A percentile compares a stretch with the other conserved stretches of the same genome.
phyloP scores from a whole-genome alignment of 305 asterid species.

The Nicotiana rustica region DNA sequence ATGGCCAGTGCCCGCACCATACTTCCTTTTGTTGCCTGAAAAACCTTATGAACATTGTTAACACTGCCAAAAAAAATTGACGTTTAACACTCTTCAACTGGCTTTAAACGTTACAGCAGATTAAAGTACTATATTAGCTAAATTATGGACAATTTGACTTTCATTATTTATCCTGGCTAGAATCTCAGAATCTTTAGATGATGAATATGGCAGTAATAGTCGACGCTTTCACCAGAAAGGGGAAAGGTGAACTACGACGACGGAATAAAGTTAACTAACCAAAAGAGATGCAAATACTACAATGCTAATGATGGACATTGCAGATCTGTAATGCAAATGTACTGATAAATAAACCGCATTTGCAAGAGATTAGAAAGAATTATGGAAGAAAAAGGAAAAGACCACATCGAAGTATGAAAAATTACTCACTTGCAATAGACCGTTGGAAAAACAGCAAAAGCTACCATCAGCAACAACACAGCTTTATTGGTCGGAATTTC shows the following conservation, averaged over 20 bases:
- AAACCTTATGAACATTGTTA: slow-evolving; percentile 74
- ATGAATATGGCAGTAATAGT: neutral
- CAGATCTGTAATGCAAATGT: neutral
- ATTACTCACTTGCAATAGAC: slow-evolving; percentile 78
- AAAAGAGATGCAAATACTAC: slow-evolving; percentile 29
- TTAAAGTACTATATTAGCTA: slow-evolving; percentile 20
- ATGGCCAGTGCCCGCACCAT: slow-evolving; percentile 87
- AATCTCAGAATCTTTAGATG: slow-evolving; percentile 27
- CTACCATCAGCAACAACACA: slow-evolving; percentile 63
- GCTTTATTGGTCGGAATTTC: slow-evolving; percentile 60
- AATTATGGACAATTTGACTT: too few relatives aligned
- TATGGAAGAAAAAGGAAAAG: slow-evolving; percentile 29
- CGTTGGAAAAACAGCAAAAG: slow-evolving; percentile 82
- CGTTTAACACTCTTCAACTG: slow-evolving; percentile 36
- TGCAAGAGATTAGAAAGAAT: slow-evolving; percentile 22
- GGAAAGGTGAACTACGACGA: neutral
- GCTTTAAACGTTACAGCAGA: slow-evolving; percentile 28
- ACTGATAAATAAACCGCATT: slow-evolving; percentile 15
- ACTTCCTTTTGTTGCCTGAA: slow-evolving; percentile 81
- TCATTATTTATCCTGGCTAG: neutral
- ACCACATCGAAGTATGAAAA: slow-evolving; percentile 28
- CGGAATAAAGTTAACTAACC: neutral
- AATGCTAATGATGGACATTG: neutral
- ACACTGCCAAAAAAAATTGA: slow-evolving; percentile 58
- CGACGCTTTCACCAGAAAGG: slow-evolving; percentile 6